Evolutionary conservation across 73 alveolate genomes (phyloP).

Genomic region (Blepharisma stoltei): DNA sequence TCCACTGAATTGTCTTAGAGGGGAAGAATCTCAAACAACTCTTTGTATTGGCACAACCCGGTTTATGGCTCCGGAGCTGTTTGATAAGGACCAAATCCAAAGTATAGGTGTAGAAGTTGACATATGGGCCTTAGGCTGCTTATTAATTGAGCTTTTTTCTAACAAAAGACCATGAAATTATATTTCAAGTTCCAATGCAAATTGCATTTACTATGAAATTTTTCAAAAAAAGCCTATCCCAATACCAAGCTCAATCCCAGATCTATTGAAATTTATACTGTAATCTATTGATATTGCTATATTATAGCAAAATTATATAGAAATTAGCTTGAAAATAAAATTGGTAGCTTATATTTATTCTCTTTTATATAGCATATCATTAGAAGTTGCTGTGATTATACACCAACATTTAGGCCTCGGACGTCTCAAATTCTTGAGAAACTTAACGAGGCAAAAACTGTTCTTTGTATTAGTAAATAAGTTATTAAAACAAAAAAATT

Average conservation of each 20-base stretch:
- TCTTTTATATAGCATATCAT: too few relatives aligned
- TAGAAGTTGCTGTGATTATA: neutral
- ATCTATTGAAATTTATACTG: neutral
- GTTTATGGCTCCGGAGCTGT: conserved; percentile 99
- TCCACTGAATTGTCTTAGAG: conserved; percentile 84
- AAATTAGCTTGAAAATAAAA: too few relatives aligned
- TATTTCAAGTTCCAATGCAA: conserved; percentile 29
- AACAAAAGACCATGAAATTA: conserved; percentile 30
- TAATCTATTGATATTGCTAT: too few relatives aligned
- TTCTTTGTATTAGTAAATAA: neutral
- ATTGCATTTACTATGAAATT: conserved; percentile 16
- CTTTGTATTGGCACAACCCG: conserved; percentile 97
- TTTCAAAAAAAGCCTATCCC: conserved; percentile 30
- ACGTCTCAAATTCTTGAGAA: neutral
- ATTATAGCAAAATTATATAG: too few relatives aligned
- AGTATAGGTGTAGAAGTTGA: conserved; percentile 29
- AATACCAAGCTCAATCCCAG: conserved; percentile 23
- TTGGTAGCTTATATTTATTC: too few relatives aligned
- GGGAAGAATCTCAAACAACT: conserved; percentile 76
- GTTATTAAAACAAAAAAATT: too few relatives aligned
- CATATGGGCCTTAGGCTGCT: conserved; percentile 28
- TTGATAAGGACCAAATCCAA: conserved; percentile 53
- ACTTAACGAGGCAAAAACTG: conserved; percentile 3
- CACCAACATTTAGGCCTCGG: conserved; percentile 1
- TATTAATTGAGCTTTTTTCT: conserved; percentile 19